Evolutionary conservation across 2,329 filamentous ascomycete species (phyloP).

Genomic region (Cordyceps pruinosa): DNA sequence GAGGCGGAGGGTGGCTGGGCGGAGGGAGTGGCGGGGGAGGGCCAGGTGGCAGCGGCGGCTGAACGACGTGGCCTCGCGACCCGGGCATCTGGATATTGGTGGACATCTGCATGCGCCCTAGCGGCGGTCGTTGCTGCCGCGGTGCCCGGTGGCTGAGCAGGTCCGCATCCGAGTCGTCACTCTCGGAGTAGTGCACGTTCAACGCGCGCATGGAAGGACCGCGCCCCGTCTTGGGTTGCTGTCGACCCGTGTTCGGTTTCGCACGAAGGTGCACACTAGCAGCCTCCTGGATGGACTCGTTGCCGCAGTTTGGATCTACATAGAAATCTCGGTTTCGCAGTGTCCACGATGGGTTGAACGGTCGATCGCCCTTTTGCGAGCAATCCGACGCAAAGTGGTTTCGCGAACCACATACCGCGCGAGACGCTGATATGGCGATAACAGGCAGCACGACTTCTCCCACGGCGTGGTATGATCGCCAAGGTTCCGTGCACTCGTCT

Average conservation of each 20-base stretch:
- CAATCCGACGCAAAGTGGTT: constrained; percentile 55
- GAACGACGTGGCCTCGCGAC: constrained; percentile 14
- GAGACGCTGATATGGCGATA: constrained; percentile 42
- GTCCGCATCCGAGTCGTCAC: constrained; percentile 39
- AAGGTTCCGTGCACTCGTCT: constrained; percentile 51
- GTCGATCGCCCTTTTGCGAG: constrained; percentile 19
- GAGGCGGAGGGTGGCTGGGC: constrained; percentile 21
- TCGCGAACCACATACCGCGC: constrained; percentile 47
- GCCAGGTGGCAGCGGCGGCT: constrained; percentile 34
- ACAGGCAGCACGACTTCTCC: constrained; percentile 40
- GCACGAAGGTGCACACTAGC: constrained; percentile 19
- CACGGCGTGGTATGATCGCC: constrained; percentile 47
- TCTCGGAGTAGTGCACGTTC: constrained; percentile 39
- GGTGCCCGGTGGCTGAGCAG: constrained; percentile 32
- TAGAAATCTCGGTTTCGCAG: constrained; percentile 41
- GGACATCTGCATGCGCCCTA: constrained; percentile 33
- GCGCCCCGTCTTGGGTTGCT: constrained; percentile 26
- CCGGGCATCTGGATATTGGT: constrained; percentile 34
- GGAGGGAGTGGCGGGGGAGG: constrained; percentile 27
- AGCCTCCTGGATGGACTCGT: constrained; percentile 31
- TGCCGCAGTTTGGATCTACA: constrained; percentile 37
- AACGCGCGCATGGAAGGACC: constrained; percentile 30
- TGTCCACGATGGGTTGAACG: constrained; percentile 44
- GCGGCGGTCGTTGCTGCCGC: constrained; percentile 21
- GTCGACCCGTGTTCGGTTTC: constrained; percentile 16